These are phyloP conservation scores for Ascomycota sp. DNA, from an alignment of 2,329 filamentous ascomycete genomes.

Conservation along the genomic window DNA sequence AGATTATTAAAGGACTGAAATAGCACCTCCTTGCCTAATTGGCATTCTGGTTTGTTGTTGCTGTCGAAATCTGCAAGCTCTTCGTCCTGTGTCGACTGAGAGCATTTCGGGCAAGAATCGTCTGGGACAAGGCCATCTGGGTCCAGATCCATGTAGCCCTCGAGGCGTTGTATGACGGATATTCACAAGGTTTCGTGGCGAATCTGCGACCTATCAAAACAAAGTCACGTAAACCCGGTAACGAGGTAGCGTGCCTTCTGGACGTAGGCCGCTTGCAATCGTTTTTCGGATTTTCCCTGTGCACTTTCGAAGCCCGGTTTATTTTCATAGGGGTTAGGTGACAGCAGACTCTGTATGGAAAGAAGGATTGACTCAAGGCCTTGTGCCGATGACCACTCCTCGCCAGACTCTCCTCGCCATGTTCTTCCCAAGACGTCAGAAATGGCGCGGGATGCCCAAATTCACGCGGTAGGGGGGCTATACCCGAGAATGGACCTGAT, in stretches of 20 bases:
- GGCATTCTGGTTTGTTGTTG: too few species aligned
- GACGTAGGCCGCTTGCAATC: conserved; percentile 53
- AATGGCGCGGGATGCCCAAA: not conserved
- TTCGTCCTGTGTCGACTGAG: conserved; percentile 26
- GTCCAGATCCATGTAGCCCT: conserved; percentile 52
- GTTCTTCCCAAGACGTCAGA: conserved; percentile 35
- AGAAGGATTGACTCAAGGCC: conserved; percentile 85
- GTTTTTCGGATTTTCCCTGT: conserved; percentile 46
- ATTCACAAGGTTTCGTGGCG: conserved; percentile 77
- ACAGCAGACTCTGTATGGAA: conserved; percentile 94
- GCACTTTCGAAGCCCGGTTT: conserved; percentile 82
- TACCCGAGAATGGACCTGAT: conserved; percentile 74
- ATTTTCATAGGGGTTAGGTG: conserved; percentile 81
- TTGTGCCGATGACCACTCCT: conserved; percentile 93
- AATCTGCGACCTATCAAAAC: conserved; percentile 37
- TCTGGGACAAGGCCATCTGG: conserved; percentile 23
- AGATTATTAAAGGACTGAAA: conserved; percentile 83
- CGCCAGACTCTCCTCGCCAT: conserved; percentile 76
- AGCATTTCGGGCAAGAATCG: too few species aligned
- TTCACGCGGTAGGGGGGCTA: conserved; percentile 4
- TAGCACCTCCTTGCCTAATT: too few species aligned
- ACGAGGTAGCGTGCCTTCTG: conserved; percentile 39
- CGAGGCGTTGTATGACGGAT: conserved; percentile 67
- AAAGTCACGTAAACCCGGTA: not conserved
- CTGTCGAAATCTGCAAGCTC: conserved; percentile 34